These are phyloP conservation scores for Didymellaceae sp. DNA, from an alignment of 2,329 filamentous ascomycete species.

Conservation along the genomic window DNA sequence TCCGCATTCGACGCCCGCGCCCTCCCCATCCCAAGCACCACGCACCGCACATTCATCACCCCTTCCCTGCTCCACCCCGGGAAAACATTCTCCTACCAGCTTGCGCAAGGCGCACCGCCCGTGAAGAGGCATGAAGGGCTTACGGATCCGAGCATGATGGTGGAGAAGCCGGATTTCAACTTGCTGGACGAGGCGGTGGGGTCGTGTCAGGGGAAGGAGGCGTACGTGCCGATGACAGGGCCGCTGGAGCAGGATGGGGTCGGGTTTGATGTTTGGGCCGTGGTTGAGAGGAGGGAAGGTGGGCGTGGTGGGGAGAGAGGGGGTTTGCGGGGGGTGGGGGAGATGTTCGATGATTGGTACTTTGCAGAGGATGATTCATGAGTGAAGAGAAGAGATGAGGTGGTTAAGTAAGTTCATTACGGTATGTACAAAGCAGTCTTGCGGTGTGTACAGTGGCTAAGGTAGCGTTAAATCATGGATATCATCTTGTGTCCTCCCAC, in stretches of 20 bases:
- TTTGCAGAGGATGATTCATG: background rate
- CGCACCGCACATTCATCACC: background rate
- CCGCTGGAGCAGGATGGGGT: slow-evolving; percentile 10
- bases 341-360: slow-evolving; percentile 23
- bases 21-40: background rate
- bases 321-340: background rate
- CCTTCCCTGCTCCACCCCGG: background rate
- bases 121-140: slow-evolving; percentile 18
- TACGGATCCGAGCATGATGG: slow-evolving; percentile 17
- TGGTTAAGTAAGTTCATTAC: background rate
- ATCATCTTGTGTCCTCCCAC: slow-evolving; percentile 19
- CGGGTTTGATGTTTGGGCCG: slow-evolving; percentile 29
- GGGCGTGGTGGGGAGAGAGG: background rate
- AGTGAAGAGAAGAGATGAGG: background rate
- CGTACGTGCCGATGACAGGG: slow-evolving; percentile 25
- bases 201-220: slow-evolving; percentile 13
- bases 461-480: slow-evolving; percentile 27
- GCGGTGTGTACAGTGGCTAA: slow-evolving; percentile 6
- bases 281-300: background rate
- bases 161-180: slow-evolving; percentile 1
- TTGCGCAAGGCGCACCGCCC: slow-evolving; percentile 24
- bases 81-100: slow-evolving; percentile 6
- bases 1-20: slow-evolving; percentile 3
- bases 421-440: background rate
- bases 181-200: slow-evolving; percentile 30